phyloP scores from a whole-genome alignment of 1,139 yeast genomes.

The Pichia terricola region DNA sequence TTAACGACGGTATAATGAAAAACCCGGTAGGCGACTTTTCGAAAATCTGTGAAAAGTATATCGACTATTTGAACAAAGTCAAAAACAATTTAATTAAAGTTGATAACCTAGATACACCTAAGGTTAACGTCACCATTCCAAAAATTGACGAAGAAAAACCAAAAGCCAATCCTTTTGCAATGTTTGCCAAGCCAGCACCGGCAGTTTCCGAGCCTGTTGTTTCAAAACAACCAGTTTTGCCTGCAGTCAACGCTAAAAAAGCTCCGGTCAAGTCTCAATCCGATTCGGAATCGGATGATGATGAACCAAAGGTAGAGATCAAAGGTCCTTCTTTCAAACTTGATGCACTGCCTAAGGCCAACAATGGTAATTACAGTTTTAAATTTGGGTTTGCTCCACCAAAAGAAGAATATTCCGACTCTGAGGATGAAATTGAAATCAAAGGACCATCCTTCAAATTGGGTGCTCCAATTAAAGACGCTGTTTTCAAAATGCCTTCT shows the following conservation, averaged over 20 bases:
- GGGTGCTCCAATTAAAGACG: conserved; percentile 26
- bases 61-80: conserved; percentile 41
- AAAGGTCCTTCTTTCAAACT: conserved; percentile 63
- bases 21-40: conserved; percentile 52
- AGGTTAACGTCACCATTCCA: conserved; percentile 3
- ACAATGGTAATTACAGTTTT: conserved; percentile 42
- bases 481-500: conserved; percentile 19
- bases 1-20: conserved; percentile 34
- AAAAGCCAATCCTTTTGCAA: conserved; percentile 12
- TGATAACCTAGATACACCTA: conserved; percentile 12
- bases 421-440: conserved; percentile 48
- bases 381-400: conserved; percentile 42
- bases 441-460: conserved; percentile 61
- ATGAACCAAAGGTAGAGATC: conserved; percentile 31
- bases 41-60: conserved; percentile 50
- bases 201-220: not conserved
- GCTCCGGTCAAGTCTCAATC: conserved; percentile 5
- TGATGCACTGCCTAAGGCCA: conserved; percentile 38
- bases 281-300: conserved; percentile 29
- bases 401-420: conserved; percentile 38
- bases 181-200: conserved; percentile 8
- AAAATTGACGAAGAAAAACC: conserved; percentile 2
- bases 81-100: conserved; percentile 21
- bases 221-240: not conserved
- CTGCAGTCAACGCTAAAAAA: not conserved